phyloP scores from a whole-genome alignment of 176 grass and related monocot species.

The Guadua angustifolia region DNA sequence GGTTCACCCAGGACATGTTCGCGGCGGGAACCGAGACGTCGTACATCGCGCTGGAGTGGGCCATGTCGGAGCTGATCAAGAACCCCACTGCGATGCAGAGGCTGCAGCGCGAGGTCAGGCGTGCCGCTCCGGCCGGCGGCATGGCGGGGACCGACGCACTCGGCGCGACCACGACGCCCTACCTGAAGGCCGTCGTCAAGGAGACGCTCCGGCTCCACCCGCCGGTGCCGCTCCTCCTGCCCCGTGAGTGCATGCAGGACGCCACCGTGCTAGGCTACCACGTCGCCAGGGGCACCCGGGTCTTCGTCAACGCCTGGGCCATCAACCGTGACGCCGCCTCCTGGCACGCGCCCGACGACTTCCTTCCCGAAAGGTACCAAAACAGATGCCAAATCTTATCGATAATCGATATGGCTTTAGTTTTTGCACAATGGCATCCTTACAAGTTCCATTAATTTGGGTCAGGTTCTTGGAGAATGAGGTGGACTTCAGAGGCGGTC shows the following conservation, averaged over 20 bases:
- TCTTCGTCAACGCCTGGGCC: constrained; percentile 68
- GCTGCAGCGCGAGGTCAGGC: constrained; percentile 43
- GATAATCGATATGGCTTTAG: background rate
- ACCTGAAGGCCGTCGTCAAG: constrained; percentile 56
- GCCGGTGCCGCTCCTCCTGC: constrained; percentile 55
- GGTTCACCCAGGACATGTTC: constrained; percentile 47
- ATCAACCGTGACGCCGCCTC: constrained; percentile 46
- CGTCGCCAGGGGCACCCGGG: constrained; percentile 50
- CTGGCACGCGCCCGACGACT: constrained; percentile 53
- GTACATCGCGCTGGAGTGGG: constrained; percentile 53
- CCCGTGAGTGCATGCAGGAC: constrained; percentile 50
- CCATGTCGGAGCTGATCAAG: constrained; percentile 60
- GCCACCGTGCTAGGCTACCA: constrained; percentile 44
- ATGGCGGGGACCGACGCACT: background rate
- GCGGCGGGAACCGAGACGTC: constrained; percentile 51
- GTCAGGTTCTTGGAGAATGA: constrained; percentile 43
- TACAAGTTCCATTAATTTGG: background rate
- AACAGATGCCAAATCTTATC: background rate
- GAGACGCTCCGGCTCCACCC: constrained; percentile 64
- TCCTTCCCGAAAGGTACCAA: constrained; percentile 44
- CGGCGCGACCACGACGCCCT: constrained; percentile 19
- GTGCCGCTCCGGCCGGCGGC: background rate
- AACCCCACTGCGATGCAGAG: constrained; percentile 41
- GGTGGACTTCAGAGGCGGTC: constrained; percentile 52
- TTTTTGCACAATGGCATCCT: background rate